Conservation (phyloP, 1,284 basidiomycete genomes). For the Meripilus lineatus region DNA sequence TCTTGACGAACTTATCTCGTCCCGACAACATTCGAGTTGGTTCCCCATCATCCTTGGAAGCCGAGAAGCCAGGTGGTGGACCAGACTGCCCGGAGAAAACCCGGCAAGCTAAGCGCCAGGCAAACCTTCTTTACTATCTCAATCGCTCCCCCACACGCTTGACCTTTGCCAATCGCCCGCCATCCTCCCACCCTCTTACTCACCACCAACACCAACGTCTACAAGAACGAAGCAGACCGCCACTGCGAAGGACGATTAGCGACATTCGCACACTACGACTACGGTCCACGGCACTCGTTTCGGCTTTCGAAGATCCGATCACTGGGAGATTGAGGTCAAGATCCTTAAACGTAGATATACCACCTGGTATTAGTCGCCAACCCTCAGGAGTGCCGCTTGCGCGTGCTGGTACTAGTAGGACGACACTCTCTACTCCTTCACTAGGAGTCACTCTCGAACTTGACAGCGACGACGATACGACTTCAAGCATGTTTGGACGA, state of each 20-base stretch:
- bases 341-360: conserved; percentile 11
- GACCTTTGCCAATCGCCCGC: conserved; percentile 4
- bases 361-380: background rate
- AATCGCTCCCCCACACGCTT: conserved; percentile 20
- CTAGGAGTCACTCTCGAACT: no score
- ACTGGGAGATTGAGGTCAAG: conserved; percentile 6
- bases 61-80: no score
- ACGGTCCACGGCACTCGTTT: conserved; percentile 15
- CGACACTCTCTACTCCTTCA: no score
- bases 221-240: no score
- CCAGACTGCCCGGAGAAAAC: background rate
- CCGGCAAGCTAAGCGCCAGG: conserved; percentile 5
- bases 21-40: no score
- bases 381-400: background rate
- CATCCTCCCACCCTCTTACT: conserved; percentile 4
- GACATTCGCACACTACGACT: conserved; percentile 19
- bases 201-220: no score
- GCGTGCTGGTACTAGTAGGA: background rate
- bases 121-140: conserved; percentile 18
- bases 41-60: conserved; percentile 8
- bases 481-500: no score
- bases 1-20: conserved; percentile 13
- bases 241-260: conserved; percentile 18
- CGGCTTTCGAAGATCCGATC: conserved; percentile 12
- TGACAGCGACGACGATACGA: no score